Evolutionary conservation across 2,329 filamentous ascomycete genomes (phyloP), one percentile per base, ranked within the genome.

Genomic region (Alternaria postmessia): DNA sequence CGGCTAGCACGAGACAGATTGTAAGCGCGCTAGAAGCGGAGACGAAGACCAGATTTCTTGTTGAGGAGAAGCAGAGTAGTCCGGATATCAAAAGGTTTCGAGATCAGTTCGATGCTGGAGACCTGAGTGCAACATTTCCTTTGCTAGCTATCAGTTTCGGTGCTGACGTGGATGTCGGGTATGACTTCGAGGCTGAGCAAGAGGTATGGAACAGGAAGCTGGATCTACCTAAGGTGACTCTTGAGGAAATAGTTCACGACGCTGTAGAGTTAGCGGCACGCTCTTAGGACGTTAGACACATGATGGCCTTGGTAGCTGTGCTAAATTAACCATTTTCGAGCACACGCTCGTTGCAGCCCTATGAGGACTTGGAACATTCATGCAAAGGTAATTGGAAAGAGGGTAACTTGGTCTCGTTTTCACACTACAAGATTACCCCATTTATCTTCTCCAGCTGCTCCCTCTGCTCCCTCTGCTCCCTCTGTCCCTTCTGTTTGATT

Each of bases 141-240:
- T 28, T 75, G 34, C 14, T 71, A 9, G 58, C 63, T 12, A 18
- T 67, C 8, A 69, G 59, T 32, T 71, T 74, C 36, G 61, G 60
- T 7, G 67, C 54, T 1, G 68, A 73, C 59, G 51, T 72, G 4
- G 63, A 73, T 55, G 62, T 69, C 5, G 66, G 64, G 7, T 64
- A 69, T 44, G 59, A 71, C 36, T 73, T 71, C 51, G 62, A 63
- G 47, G 64, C 52, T 44, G 72, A 68, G 49, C 54, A 66, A 18
- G 54, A 67, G 51, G 26, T 74, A 2, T 72, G 67, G 66, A 73
- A 74, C 36, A 51, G 43, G 24, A 59, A 60, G 55, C 24, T 75
- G 14, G 68, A 67, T 6, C 43, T 74, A 30, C 65, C 68, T 9
- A 58, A 55, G 36, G 49, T 61, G 12, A 63, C 57, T 18, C 53